Evolutionary conservation across 192 early-diverging fungal genomes (phyloP).

Genomic region (Backusella psychrophila): DNA sequence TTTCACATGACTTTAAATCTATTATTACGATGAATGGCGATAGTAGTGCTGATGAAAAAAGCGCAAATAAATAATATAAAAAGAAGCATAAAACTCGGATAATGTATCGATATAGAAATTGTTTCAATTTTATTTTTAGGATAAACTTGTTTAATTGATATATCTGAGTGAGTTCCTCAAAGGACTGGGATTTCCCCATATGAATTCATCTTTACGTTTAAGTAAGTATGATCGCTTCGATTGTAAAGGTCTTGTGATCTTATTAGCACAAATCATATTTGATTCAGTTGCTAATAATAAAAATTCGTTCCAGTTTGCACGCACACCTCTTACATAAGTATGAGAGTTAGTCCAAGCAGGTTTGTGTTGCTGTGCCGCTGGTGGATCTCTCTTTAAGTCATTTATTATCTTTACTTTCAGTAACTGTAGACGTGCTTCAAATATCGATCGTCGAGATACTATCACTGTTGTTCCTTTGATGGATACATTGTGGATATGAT

Average conservation of each 20-base stretch:
- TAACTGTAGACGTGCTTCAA: not conserved
- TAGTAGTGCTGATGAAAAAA: not conserved
- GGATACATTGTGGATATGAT: not conserved
- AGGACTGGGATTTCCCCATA: not conserved
- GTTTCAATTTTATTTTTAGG: not conserved
- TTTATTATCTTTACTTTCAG: not conserved
- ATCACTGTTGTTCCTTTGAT: too few relatives aligned
- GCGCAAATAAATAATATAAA: not conserved
- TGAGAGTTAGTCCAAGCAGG: conserved; percentile 7
- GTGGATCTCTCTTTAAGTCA: not conserved
- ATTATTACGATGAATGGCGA: not conserved
- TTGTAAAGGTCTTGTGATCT: conserved; percentile 41
- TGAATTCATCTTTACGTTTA: conserved; percentile 11
- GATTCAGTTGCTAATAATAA: conserved; percentile 45
- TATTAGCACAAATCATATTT: conserved; percentile 49
- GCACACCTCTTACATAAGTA: not conserved
- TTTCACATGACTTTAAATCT: not conserved
- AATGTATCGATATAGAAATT: not conserved
- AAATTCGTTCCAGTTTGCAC: conserved; percentile 42
- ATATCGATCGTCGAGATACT: not conserved
- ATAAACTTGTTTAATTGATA: not conserved
- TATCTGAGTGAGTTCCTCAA: not conserved
- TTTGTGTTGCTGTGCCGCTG: not conserved
- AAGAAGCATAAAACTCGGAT: not conserved
- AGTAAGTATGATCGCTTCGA: conserved; percentile 3